phyloP scores from a whole-genome alignment of 73 alveolate species.

The Tetrahymena thermophila region DNA sequence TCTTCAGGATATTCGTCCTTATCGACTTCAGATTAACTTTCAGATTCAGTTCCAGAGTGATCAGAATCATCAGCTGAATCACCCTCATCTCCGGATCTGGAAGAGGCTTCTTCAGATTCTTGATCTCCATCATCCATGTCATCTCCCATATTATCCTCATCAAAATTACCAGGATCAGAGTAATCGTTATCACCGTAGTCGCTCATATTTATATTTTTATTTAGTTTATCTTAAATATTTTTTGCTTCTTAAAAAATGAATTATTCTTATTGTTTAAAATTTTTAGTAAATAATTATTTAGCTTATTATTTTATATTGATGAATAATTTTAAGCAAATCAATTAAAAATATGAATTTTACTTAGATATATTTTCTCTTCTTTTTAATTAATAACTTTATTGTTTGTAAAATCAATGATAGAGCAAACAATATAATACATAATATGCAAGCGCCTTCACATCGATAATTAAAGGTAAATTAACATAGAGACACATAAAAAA shows the following conservation, averaged over 20 bases:
- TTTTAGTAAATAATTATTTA: not conserved
- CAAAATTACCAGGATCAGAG: conserved; percentile 10
- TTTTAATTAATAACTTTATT: not conserved
- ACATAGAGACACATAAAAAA: not conserved
- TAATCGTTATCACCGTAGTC: conserved; percentile 32
- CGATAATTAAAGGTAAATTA: not conserved
- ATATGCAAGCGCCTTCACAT: not conserved
- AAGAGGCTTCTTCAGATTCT: conserved; percentile 3
- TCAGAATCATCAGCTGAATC: not conserved
- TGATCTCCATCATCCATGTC: not conserved
- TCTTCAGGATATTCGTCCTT: conserved; percentile 23
- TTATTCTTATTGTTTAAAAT: not conserved
- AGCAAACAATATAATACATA: too few relatives aligned
- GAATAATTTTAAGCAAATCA: not conserved
- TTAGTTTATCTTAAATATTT: not conserved
- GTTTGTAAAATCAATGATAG: too few relatives aligned
- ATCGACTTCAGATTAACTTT: conserved; percentile 29
- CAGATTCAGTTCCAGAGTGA: conserved; percentile 41
- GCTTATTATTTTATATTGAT: not conserved
- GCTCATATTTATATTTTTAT: conserved; percentile 12
- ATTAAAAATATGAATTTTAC: not conserved
- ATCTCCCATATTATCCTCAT: conserved; percentile 8
- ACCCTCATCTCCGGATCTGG: not conserved
- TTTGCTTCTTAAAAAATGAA: not conserved
- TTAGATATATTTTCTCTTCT: not conserved